Evolutionary conservation across 1,139 yeast species (phyloP).

Genomic region (Saccharomyces hybrid): DNA sequence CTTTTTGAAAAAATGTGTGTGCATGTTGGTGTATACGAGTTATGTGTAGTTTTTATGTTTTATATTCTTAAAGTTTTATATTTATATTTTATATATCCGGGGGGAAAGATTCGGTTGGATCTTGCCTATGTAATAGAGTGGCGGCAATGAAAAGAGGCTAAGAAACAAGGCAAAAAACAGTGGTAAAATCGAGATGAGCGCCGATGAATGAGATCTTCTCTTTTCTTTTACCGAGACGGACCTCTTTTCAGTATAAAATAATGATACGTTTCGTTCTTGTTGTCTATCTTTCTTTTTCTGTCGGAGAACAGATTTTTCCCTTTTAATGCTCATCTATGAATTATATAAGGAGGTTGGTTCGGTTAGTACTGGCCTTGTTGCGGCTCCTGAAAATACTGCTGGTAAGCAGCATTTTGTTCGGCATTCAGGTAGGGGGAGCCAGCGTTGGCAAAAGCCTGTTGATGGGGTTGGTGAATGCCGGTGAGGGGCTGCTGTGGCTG

Average conservation of each 20-base stretch:
- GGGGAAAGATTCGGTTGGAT: neutral
- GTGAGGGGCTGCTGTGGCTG: constrained; percentile 15
- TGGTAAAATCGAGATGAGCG: neutral
- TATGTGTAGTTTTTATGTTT: neutral
- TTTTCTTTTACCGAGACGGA: neutral
- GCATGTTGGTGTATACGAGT: neutral
- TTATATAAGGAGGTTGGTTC: neutral
- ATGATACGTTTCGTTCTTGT: neutral
- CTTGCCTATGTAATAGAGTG: neutral
- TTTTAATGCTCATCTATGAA: neutral
- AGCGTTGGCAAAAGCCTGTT: constrained; percentile 12
- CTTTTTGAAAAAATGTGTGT: neutral
- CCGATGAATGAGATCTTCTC: neutral
- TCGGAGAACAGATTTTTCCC: neutral
- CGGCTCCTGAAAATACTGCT: constrained; percentile 50
- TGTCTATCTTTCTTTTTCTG: neutral
- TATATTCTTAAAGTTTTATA: neutral
- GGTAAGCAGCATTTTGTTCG: constrained; percentile 48
- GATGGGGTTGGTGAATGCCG: constrained; percentile 1
- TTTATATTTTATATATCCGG: neutral
- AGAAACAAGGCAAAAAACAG: neutral
- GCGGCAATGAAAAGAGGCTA: neutral
- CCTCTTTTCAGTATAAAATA: neutral
- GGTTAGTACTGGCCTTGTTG: constrained; percentile 38
- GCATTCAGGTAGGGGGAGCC: constrained; percentile 42